Evolutionary conservation across 1,284 basidiomycete genomes (phyloP).

Genomic region (Tilletia setariae): DNA sequence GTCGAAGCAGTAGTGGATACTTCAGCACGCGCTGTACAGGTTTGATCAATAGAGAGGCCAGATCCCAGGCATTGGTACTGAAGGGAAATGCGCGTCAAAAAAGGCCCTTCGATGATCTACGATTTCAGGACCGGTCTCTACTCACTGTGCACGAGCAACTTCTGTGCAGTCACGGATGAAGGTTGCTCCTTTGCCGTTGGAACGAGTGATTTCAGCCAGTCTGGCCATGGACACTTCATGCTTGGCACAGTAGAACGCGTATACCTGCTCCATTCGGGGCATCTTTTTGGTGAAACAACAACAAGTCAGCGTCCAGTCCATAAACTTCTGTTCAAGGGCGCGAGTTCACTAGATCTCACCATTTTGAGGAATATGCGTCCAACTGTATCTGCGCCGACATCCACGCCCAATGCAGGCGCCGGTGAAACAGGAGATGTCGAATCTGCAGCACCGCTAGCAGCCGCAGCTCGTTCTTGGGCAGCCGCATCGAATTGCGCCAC

Average conservation of each 20-base stretch:
- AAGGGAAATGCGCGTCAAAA: background rate
- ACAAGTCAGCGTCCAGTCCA: conserved; percentile 20
- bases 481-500: conserved; percentile 36
- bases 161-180: conserved; percentile 55
- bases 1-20: conserved; percentile 88
- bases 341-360: conserved; percentile 57
- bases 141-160: conserved; percentile 38
- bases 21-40: conserved; percentile 95
- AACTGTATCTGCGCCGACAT: conserved; percentile 62
- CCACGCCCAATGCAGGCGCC: background rate
- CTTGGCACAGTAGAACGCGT: conserved; percentile 80
- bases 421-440: background rate
- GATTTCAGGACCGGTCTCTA: background rate
- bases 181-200: conserved; percentile 37
- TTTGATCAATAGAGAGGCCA: conserved; percentile 79
- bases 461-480: background rate
- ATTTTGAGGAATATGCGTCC: conserved; percentile 72
- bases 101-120: background rate
- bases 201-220: conserved; percentile 48
- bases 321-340: background rate
- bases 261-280: conserved; percentile 71
- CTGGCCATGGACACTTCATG: conserved; percentile 74
- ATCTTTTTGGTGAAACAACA: too few species aligned
- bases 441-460: background rate
- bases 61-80: conserved; percentile 80